phyloP scores from a whole-genome alignment of 2,329 filamentous ascomycete genomes.

The Hyphodiscus sp. region DNA sequence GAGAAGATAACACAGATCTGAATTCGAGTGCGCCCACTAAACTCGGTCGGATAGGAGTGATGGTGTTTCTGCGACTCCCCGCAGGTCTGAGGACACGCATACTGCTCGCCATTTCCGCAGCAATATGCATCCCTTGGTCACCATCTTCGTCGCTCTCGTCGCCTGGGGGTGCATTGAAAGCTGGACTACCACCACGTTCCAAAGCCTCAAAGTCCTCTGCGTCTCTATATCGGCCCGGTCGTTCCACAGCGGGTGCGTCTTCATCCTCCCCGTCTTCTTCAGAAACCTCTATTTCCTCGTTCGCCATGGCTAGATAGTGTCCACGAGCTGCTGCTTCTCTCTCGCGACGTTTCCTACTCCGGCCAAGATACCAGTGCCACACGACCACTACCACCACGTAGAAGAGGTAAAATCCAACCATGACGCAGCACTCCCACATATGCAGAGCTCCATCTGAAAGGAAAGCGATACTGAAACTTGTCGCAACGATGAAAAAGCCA shows the following conservation, averaged over 20 bases:
- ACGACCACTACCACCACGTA: constrained; percentile 83
- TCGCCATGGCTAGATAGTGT: constrained; percentile 59
- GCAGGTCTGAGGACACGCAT: constrained; percentile 78
- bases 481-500: constrained; percentile 82
- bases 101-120: constrained; percentile 81
- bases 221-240: constrained; percentile 17
- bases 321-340: constrained; percentile 67
- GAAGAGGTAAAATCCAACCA: constrained; percentile 87
- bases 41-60: constrained; percentile 86
- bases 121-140: constrained; percentile 57
- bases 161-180: constrained; percentile 35
- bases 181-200: constrained; percentile 30
- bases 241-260: constrained; percentile 35
- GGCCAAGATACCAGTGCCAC: constrained; percentile 83
- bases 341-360: constrained; percentile 52
- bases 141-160: constrained; percentile 41
- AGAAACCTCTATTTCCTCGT: constrained; percentile 46
- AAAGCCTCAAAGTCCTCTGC: constrained; percentile 28
- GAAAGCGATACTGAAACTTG: constrained; percentile 81
- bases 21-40: constrained; percentile 92
- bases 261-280: constrained; percentile 61
- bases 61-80: constrained; percentile 61
- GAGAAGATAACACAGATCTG: constrained; percentile 77
- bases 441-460: constrained; percentile 77
- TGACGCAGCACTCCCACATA: constrained; percentile 81